Evolutionary conservation across 2,329 filamentous ascomycete species (phyloP).

Genomic region (Pyrenophora tritici-repentis): DNA sequence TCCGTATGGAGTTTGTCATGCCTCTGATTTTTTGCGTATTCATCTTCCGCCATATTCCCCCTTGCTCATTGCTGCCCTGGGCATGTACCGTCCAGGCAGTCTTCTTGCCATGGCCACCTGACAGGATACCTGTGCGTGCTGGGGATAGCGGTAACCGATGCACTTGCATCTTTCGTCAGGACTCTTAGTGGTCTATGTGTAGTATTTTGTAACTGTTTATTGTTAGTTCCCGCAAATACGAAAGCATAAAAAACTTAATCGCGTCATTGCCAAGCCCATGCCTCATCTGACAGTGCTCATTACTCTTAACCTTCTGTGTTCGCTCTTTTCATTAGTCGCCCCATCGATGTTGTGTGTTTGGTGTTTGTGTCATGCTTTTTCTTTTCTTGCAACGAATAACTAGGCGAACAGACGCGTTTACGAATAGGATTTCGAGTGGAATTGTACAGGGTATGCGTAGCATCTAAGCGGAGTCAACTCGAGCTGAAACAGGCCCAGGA

Average conservation of each 20-base stretch:
- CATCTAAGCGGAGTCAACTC: too few species aligned
- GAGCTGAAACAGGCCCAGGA: too few species aligned
- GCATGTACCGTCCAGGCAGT: slow-evolving; percentile 18
- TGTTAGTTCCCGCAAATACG: slow-evolving; percentile 13
- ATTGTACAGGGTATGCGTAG: too few species aligned
- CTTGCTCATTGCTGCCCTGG: slow-evolving; percentile 22
- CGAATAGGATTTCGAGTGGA: too few species aligned
- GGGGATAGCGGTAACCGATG: slow-evolving; percentile 25
- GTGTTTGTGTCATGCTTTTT: too few species aligned
- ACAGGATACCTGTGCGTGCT: slow-evolving; percentile 26
- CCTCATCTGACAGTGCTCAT: not conserved
- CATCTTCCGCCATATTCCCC: slow-evolving; percentile 26
- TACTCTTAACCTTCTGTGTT: too few species aligned
- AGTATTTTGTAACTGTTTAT: slow-evolving; percentile 38
- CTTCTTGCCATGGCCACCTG: slow-evolving; percentile 5
- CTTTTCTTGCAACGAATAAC: too few species aligned
- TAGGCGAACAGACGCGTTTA: too few species aligned
- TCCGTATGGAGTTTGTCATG: slow-evolving; percentile 17
- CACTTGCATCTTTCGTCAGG: slow-evolving; percentile 19
- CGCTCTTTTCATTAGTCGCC: too few species aligned
- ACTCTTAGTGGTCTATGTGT: slow-evolving; percentile 27
- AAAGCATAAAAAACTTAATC: not conserved
- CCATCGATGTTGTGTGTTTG: too few species aligned
- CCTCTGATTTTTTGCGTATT: slow-evolving; percentile 22
- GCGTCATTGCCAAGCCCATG: not conserved